Base-by-base conservation (phyloP, 1,139 yeast genomes). In the Geotrichum phurueaensis region DNA sequence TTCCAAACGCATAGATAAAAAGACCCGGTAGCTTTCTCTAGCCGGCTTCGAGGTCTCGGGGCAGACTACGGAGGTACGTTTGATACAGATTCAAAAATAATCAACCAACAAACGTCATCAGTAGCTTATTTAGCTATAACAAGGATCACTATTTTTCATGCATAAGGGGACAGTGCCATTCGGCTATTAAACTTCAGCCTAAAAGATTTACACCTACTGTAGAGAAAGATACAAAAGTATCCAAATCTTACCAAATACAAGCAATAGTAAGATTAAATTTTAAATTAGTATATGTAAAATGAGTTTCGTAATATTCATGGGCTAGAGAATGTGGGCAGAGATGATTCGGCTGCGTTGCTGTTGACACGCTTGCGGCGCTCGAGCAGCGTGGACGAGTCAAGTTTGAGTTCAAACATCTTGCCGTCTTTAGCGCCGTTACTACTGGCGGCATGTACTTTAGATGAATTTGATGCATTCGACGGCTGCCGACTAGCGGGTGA, bases 311-410 rank as follows among this genome's bases (percentile, higher is more conserved):
- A 39, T n/a, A 15, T 4, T 39, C 47, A 39, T n/a, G 47, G 47
- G 20, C 47, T 18, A 2, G 20, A 39, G 5, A 18, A 18, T n/a
- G 18, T n/a, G 20, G n/a, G 47, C 10, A 18, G 47, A 6, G 47
- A 15, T n/a, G 18, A 18, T 15, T 39, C 50, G 22, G 56, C 27
- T 39, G 56, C 49, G n/a, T 23, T 53, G 23, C 56, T 56, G 15
- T 33, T 51, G 12, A 57, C 53, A 2, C 60, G 48, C 39, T 59
- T 59, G 31, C 64, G 58, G 3, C 64, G 64, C 25, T 59, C 64
- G 33, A 62, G 36, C 51, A 62, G 20, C 20, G 64, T 62, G 3
- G 62, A 59, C 5, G 61, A 52, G n/a, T 57, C 62, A 23, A 62
- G 22, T 31, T 59, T 59, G 13, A 62, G 60, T 43, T 62, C 64